Evolutionary conservation across 139 green algal genomes (phyloP), one percentile per base, ranked within the genome.

Genomic region (Pleodorina starrii): DNA sequence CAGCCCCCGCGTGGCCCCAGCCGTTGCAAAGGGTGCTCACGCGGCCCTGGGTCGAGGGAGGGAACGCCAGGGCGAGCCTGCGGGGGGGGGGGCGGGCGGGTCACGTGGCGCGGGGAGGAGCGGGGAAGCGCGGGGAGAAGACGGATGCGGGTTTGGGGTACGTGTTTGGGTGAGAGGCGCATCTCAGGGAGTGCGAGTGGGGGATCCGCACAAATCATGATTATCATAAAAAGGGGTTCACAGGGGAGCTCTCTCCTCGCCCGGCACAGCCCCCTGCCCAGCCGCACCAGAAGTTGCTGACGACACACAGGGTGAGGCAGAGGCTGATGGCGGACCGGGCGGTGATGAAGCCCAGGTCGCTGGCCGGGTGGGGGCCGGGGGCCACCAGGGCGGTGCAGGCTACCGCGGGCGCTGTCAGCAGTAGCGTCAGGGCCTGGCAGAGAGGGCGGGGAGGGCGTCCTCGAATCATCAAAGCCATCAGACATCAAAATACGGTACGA

Each of bases 1-100:
- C 97, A 29, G 92, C 95, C 73, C 95, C 95, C 29, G 96, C 90
- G 93, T 99, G 98, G 72, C 97, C 97, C 97, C 96, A 98, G 78
- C 97, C 96, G 71, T 92, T 96, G 40, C 54, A 75, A 17, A 32
- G 9, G 4, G 51, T 40, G 54, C 9, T 40, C 25, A 32, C 68
- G 32, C 29, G 1, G 21, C 48, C 35, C 10, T n/a, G 46, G 27
- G 32, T 32, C 1, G 44, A n/a, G 1, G 68, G 50, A 11, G 57
- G 40, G 36, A 82, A 73, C 63, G 44, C n/a, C 46, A 63, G 35
- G 32, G 59, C 29, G 21, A 82, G 5, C 74, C 74, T 82, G 74
- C 72, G 54, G n/a, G n/a, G n/a, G n/a, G n/a, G n/a, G n/a, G n/a
- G n/a, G n/a, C n/a, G n/a, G n/a, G n/a, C n/a, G n/a, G n/a, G n/a